Evolutionary conservation across 129 eudicot genomes (phyloP).

Genomic region (Erigeron canadensis): DNA sequence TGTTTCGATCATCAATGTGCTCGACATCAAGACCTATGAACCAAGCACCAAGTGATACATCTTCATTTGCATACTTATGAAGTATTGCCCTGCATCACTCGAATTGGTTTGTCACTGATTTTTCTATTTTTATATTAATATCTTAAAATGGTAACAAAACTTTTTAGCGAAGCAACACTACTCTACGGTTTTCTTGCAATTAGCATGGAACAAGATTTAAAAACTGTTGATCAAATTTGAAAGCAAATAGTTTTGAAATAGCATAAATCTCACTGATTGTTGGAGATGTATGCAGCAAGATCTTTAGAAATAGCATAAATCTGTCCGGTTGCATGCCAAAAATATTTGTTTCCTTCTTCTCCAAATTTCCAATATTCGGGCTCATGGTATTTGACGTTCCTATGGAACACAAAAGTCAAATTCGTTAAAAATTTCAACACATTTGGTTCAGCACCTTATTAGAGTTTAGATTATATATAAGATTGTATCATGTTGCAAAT

Average conservation of each 20-base stretch:
- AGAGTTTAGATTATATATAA: background rate
- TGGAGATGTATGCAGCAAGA: conserved; percentile 56
- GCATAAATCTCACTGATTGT: conserved; percentile 54
- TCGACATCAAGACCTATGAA: conserved; percentile 60
- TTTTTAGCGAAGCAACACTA: background rate
- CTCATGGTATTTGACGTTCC: conserved; percentile 65
- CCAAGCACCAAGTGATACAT: conserved; percentile 64
- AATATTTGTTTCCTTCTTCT: conserved; percentile 66
- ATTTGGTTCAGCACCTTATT: background rate
- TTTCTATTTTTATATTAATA: background rate
- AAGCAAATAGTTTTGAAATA: background rate
- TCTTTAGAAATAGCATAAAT: conserved; percentile 62
- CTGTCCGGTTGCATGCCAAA: conserved; percentile 77
- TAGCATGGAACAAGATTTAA: conserved; percentile 10
- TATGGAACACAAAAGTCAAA: conserved; percentile 23
- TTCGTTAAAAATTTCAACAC: background rate
- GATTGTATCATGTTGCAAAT: background rate
- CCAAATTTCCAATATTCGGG: conserved; percentile 76
- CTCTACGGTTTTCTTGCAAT: background rate
- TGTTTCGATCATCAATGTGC: conserved; percentile 59
- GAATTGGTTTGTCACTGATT: background rate
- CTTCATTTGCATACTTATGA: conserved; percentile 70
- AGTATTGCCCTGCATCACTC: conserved; percentile 45
- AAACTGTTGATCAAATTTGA: background rate
- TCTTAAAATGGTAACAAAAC: background rate